Base-by-base conservation (phyloP, 106 monocot genomes). In the Agapanthus africanus region DNA sequence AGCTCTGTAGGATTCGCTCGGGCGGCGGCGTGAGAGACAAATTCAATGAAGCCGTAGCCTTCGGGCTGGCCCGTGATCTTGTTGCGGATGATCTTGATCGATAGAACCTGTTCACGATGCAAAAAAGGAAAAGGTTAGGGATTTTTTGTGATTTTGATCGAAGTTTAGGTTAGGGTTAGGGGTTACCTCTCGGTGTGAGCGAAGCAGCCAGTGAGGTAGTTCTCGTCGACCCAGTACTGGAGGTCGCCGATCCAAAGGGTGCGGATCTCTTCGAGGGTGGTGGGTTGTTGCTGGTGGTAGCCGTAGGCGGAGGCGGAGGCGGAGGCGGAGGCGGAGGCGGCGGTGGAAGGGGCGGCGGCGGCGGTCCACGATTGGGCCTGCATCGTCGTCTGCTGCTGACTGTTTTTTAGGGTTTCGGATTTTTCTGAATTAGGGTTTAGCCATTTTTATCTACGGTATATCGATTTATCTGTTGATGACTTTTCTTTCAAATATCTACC, bases 41-140 rank as follows among this genome's bases (percentile, higher is more conserved):
- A 97, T 56, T 97, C 95, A 36, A 97, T 78, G 78, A 97, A 97
- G 28, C 97, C 97, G 76, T 97, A 97, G 44, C 97, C 97, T 68
- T 97, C 97, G 27, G 97, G 97, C 19, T 81, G 92, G 37, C 89
- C 86, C 26, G 92, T 97, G 22, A 92, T 60, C 73, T 89, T 97
- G 81, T 97, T 97, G 66, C 92, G 88, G 30, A 97, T 97, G 54
- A 97, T 84, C 71, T 97, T 97, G 66, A 97, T 80, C 33, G 91
- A 18, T 35, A 33, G 33, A 50, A 95, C n/a, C n/a, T n/a, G 87
- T 77, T 95, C 95, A 41, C 91, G n/a, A n/a, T n/a, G n/a, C n/a
- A n/a, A n/a, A n/a, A 77, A 95, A 95, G 26, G 91, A 91, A 73
- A 91, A 95, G 40, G 80, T 95, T 95, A 61, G 88, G 88, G 26